Evolutionary conservation across 2,329 filamentous ascomycete genomes (phyloP), one percentile per base, ranked within the genome.

Genomic region (Penicillium thymicola): DNA sequence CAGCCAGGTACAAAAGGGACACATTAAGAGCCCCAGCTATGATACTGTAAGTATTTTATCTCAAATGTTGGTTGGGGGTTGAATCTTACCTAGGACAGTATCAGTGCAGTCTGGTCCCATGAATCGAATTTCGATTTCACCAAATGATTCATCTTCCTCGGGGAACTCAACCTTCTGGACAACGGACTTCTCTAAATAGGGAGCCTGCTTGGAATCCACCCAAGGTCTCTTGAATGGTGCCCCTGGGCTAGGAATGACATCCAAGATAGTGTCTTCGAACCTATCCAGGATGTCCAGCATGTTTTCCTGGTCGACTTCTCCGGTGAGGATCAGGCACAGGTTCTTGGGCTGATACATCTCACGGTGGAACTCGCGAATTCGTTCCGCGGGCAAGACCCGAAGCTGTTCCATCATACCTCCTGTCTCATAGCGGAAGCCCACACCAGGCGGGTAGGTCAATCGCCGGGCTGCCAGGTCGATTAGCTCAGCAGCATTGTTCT

Each of bases 261-360:
- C 85, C 59, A 92, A 78, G 67, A 97, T 93, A 30, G 89, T 89
- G 59, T 89, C 86, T 73, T 99, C 94, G 68, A 99, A 99, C 25
- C 86, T 80, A 67, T 96, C 90, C 34, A 99, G 77, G 45, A 95
- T 91, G 32, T 87, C 76, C 23, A 97, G 78, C 56, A 99, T 82
- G 66, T 95, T 82, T 0, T 84, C 77, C 69, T 97, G 90, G 68
- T 97, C 86, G 2, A 96, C 85, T 73, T 97, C 92, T 42, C 94
- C 94, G n/a, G 95, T 88, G 57, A 99, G 86, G 27, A 97, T 84
- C 28, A 99, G 78, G 62, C 92, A 95, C 58, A 99, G 79, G 68
- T 99, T 99, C 71, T 92, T 93, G 3, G 94, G 94, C 72, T 97
- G 93, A 70, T 99, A 99, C 93, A 99, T 97, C 62, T 92, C 89